phyloP scores from a whole-genome alignment of 768 basidiomycete species.

The Russula emetica region DNA sequence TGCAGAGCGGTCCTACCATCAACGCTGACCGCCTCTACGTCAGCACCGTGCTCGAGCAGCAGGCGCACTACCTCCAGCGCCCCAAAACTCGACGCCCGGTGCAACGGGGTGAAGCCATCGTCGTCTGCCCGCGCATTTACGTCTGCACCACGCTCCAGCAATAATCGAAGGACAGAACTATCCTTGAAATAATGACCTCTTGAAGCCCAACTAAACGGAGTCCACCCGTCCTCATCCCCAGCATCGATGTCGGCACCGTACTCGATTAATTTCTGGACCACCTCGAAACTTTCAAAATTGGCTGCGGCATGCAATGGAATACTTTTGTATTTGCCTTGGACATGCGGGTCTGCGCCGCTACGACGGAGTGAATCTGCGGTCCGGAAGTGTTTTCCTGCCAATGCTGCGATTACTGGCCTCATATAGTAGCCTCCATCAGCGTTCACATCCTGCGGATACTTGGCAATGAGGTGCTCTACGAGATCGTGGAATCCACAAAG shows the following conservation, averaged over 20 bases:
- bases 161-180: not conserved
- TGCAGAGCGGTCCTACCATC: too few species aligned
- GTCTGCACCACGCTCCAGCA: not conserved
- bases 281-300: not conserved
- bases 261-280: not conserved
- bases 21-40: not conserved
- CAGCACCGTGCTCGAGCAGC: not conserved
- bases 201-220: not conserved
- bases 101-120: not conserved
- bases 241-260: not conserved
- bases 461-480: not conserved
- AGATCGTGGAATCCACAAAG: not conserved
- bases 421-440: not conserved
- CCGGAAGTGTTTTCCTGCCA: not conserved
- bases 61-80: not conserved
- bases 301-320: not conserved
- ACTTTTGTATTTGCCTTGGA: fast-evolving
- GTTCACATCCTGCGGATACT: not conserved
- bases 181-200: not conserved
- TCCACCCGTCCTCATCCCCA: fast-evolving
- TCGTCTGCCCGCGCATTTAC: not conserved
- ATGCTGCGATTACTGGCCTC: not conserved
- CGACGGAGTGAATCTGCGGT: not conserved
- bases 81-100: not conserved
- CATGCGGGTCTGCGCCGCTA: not conserved